These are phyloP conservation scores for Aegilops bicornis DNA, from an alignment of 176 grass and related monocot species.

Conservation along the genomic window DNA sequence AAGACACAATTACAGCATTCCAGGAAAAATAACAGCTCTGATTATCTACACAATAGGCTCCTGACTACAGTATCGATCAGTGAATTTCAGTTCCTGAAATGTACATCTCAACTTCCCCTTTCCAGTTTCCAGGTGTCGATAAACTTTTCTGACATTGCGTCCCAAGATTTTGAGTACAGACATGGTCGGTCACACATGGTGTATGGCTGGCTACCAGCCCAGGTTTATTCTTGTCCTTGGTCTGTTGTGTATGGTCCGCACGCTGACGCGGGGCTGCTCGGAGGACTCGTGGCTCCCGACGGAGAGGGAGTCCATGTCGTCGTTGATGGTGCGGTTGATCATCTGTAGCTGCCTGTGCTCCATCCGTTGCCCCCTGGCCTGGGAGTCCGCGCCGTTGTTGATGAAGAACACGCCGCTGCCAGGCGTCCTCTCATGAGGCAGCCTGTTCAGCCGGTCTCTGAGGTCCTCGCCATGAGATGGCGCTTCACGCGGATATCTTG, in stretches of 20 bases:
- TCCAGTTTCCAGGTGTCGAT: neutral
- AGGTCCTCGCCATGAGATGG: constrained; percentile 2
- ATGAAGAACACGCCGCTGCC: constrained; percentile 14
- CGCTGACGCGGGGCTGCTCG: neutral
- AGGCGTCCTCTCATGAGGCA: constrained; percentile 9
- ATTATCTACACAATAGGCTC: constrained; percentile 19
- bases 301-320: constrained; percentile 20
- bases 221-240: constrained; percentile 34
- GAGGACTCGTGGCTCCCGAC: constrained; percentile 18
- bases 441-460: constrained; percentile 15
- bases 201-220: constrained; percentile 21
- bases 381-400: constrained; percentile 13
- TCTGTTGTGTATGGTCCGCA: constrained; percentile 32
- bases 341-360: constrained; percentile 44
- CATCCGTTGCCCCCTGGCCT: constrained; percentile 30
- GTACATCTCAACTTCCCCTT: constrained; percentile 17
- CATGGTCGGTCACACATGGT: neutral
- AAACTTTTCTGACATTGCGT: neutral
- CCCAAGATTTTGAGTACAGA: neutral
- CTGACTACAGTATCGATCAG: constrained; percentile 2
- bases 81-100: constrained; percentile 16
- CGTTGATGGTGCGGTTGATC: constrained; percentile 44
- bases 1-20: constrained; percentile 25
- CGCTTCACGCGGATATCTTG: constrained; percentile 4
- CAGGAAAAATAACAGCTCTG: neutral